A percentile compares a stretch with the other conserved stretches of the same genome.
phyloP scores from a whole-genome alignment of 345 rosid genomes.

The Erodium maritimum region DNA sequence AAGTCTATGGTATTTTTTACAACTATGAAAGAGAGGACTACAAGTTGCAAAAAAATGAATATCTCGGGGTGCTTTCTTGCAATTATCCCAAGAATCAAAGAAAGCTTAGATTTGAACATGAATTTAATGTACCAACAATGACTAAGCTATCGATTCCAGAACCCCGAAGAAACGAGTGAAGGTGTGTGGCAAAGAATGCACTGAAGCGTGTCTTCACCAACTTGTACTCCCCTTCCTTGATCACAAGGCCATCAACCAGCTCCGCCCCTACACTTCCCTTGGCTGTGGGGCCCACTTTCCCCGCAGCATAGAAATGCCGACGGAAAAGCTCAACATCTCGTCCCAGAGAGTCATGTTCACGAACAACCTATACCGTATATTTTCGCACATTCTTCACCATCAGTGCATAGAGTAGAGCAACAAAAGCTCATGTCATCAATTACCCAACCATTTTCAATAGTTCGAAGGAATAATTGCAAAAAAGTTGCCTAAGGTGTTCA shows the following conservation, averaged over 20 bases:
- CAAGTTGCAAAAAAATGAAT: no score
- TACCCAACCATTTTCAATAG: not conserved
- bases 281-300: conserved; percentile 41
- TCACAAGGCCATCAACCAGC: conserved; percentile 57
- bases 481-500: no score
- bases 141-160: conserved; percentile 40
- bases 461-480: no score
- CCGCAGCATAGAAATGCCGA: conserved; percentile 39
- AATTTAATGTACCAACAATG: conserved; percentile 47
- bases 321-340: conserved; percentile 78
- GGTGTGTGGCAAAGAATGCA: conserved; percentile 68
- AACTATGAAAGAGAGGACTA: no score
- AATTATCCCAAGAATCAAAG: no score
- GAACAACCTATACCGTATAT: conserved; percentile 42
- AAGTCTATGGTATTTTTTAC: no score
- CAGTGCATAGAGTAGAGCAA: conserved; percentile 1
- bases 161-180: conserved; percentile 53
- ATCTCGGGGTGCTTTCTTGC: no score
- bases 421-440: not conserved
- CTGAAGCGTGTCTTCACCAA: conserved; percentile 76
- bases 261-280: conserved; percentile 58
- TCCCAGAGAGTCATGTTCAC: conserved; percentile 68
- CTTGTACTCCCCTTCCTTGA: conserved; percentile 69
- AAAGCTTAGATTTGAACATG: no score
- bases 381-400: not conserved